A percentile compares a stretch with the other conserved stretches of the same genome.
Evolutionary conservation across 106 monocot species (phyloP).

Genomic region (Posidonia australis): DNA sequence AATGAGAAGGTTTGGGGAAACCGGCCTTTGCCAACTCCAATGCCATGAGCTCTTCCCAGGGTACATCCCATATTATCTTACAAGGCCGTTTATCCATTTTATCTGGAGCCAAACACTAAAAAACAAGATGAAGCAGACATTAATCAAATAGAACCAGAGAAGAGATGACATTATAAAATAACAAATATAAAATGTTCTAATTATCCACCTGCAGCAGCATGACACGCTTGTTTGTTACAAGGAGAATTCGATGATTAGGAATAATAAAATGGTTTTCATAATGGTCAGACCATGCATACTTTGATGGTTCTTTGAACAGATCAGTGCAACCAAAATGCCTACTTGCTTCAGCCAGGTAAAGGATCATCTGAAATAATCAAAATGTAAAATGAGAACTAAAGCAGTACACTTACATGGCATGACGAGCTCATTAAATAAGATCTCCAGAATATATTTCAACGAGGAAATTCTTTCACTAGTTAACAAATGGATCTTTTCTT

Average conservation of each 20-base stretch:
- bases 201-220: slow-evolving; percentile 77
- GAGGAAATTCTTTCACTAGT: too few species aligned
- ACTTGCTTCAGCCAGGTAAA: slow-evolving; percentile 93
- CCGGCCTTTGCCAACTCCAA: slow-evolving; percentile 92
- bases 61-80: slow-evolving; percentile 92
- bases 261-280: slow-evolving; percentile 89
- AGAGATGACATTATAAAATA: background rate
- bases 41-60: slow-evolving; percentile 82
- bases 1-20: slow-evolving; percentile 53
- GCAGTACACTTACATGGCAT: too few species aligned
- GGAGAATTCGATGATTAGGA: slow-evolving; percentile 68
- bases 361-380: slow-evolving; percentile 65
- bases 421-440: too few species aligned
- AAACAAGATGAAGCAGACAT: background rate
- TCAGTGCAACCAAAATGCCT: slow-evolving; percentile 86
- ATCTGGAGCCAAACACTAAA: slow-evolving; percentile 53
- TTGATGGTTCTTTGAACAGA: slow-evolving; percentile 96
- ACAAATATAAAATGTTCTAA: background rate
- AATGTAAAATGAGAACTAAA: too few species aligned
- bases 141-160: background rate
- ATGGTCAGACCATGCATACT: slow-evolving; percentile 96
- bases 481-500: too few species aligned
- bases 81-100: slow-evolving; percentile 78
- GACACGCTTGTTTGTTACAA: slow-evolving; percentile 82
- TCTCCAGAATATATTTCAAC: too few species aligned